Base-by-base conservation (phyloP, 441 rosid species). In the Arabidopsis hybrid region DNA sequence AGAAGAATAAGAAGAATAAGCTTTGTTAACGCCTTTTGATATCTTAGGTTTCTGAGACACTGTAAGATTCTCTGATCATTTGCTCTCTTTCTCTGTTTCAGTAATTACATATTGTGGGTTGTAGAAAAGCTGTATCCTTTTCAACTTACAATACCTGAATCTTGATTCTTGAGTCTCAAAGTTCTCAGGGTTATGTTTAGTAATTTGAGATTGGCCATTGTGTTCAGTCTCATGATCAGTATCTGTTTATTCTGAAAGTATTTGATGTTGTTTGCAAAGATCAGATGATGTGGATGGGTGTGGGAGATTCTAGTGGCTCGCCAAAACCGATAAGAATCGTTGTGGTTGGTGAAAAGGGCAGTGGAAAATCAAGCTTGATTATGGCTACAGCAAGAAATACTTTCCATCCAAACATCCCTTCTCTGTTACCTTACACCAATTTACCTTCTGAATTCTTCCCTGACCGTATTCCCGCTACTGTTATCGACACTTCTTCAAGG, bases 301-400 rank as follows among this genome's bases (percentile, higher is more conserved):
- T 31, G 5, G 29, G 75, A 39, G 61, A 73, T 60, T 2, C 80
- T 85, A 0, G 84, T 78, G 6, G 83, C 84, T 42, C 83, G 69
- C 62, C 39, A 59, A 12, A 83, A 85, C 60, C 77, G 18, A 90
- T 89, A 11, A 84, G 93, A 36, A 87, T 93, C 3, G 98, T 87
- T 64, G 98, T 93, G 9, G 93, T 88, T 3, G 98, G 98, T 47
- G 97, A 90, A 60, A 85, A 85, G 18, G 91, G 90, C 49, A 91
- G 97, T 1, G 95, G 98, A 17, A 94, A 94, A 77, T 84, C 98
- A 29, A 94, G 91, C 76, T 83, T 94, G 89, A 91, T 94, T 62
- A 80, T 80, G 43, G 86, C 91, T 16, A 92, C 91, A n/a, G 80
- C 86, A 2, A 71, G 83, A 2, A 89, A 84, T 2, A 60, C 58